These are phyloP conservation scores for Helianthus tuberosus DNA, from an alignment of 129 eudicot species.

Conservation along the genomic window DNA sequence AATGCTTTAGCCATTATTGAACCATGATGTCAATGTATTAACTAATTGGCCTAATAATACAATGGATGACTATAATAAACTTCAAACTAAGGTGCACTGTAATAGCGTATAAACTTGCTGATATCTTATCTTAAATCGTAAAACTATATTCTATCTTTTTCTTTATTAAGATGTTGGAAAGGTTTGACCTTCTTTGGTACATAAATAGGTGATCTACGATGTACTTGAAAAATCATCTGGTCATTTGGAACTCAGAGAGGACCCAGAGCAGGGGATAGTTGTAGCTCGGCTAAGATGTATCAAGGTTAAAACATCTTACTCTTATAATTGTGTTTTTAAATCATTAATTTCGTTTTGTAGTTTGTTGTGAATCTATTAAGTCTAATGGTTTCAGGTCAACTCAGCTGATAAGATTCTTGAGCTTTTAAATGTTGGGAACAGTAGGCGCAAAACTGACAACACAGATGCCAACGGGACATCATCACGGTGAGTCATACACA, in stretches of 20 bases:
- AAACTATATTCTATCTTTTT: conserved; percentile 4
- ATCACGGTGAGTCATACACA: conserved; percentile 69
- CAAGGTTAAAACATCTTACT: conserved; percentile 50
- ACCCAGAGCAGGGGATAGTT: conserved; percentile 82
- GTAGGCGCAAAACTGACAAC: conserved; percentile 95
- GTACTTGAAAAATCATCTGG: conserved; percentile 93
- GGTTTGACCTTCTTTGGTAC: conserved; percentile 8
- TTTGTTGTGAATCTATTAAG: neutral
- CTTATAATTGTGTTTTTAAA: neutral
- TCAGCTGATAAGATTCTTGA: conserved; percentile 90
- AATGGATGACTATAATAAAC: neutral
- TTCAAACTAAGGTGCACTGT: neutral
- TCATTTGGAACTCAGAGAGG: conserved; percentile 96
- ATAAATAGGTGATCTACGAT: conserved; percentile 87
- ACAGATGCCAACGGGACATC: conserved; percentile 91
- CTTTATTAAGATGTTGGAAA: conserved; percentile 7
- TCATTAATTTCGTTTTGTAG: neutral
- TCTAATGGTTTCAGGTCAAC: conserved; percentile 55
- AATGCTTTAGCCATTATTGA: conserved; percentile 6
- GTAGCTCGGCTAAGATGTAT: conserved; percentile 88
- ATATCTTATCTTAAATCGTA: neutral
- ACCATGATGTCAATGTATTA: neutral
- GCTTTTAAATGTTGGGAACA: conserved; percentile 86
- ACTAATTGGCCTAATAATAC: conserved; percentile 4
- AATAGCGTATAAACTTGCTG: conserved; percentile 31